These are phyloP conservation scores for Trypanosoma melophagium DNA, from an alignment of 208 protist species.

Conservation along the genomic window DNA sequence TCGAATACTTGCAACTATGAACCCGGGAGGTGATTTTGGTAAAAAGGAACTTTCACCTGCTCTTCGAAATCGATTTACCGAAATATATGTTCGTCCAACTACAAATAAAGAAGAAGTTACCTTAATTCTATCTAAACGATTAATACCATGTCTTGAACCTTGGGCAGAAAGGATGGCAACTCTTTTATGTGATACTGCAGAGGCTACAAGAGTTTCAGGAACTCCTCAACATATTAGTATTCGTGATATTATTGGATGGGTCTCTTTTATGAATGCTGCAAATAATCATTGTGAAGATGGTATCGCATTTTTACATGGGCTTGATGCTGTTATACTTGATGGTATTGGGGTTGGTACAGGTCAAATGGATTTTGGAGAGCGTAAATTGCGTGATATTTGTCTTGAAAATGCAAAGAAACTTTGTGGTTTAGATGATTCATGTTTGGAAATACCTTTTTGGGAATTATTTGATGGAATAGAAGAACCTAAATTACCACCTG, in stretches of 20 bases:
- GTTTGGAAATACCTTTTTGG: conserved; percentile 65
- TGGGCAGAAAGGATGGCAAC: conserved; percentile 81
- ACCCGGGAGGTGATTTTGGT: conserved; percentile 99
- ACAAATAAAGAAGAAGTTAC: conserved; percentile 91
- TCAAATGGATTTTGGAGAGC: conserved; percentile 27
- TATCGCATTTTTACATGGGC: conserved; percentile 94
- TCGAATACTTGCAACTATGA: conserved; percentile 99
- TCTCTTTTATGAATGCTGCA: conserved; percentile 93
- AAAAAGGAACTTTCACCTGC: conserved; percentile 99
- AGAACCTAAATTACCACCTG: conserved; percentile 67
- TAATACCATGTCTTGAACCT: conserved; percentile 40
- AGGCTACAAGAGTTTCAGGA: conserved; percentile 39
- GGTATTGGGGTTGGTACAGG: conserved; percentile 91
- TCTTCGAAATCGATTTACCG: conserved; percentile 99
- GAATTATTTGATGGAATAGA: conserved; percentile 69
- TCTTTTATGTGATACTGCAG: conserved; percentile 63
- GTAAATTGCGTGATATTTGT: conserved; percentile 23
- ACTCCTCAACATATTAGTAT: conserved; percentile 87
- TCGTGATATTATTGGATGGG: conserved; percentile 96
- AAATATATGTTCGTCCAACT: conserved; percentile 98
- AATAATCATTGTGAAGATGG: conserved; percentile 54
- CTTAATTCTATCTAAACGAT: conserved; percentile 88
- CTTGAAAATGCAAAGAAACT: conserved; percentile 33
- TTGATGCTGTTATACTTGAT: conserved; percentile 96
- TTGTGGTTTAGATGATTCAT: conserved; percentile 35